Evolutionary conservation across 176 grass and related monocot species (phyloP).

Genomic region (Zea mays): DNA sequence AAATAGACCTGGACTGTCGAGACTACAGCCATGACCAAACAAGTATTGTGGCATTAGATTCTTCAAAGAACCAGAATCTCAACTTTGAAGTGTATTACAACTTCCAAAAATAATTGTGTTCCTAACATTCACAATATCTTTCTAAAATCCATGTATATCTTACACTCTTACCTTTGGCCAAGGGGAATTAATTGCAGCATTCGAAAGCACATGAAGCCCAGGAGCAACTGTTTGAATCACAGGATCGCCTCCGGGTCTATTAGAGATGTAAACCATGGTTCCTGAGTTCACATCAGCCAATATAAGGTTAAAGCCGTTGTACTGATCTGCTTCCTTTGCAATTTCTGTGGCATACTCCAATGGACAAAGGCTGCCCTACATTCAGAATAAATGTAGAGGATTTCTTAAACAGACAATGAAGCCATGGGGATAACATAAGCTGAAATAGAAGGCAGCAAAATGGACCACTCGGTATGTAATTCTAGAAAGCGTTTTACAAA

Average conservation of each 20-base stretch:
- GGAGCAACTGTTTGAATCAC: conserved; percentile 64
- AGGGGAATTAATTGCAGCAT: conserved; percentile 72
- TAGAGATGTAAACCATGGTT: conserved; percentile 88
- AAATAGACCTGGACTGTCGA: background rate
- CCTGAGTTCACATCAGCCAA: conserved; percentile 63
- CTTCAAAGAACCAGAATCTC: background rate
- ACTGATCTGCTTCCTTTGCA: conserved; percentile 76
- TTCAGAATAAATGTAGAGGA: no score
- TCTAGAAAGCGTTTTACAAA: conserved; percentile 1
- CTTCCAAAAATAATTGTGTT: conserved; percentile 7
- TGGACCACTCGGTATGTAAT: background rate
- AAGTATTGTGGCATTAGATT: conserved; percentile 1
- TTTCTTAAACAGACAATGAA: no score
- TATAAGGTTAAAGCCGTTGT: conserved; percentile 88
- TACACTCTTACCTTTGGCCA: conserved; percentile 76
- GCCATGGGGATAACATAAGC: background rate
- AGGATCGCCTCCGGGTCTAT: conserved; percentile 52
- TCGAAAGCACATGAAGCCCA: conserved; percentile 88
- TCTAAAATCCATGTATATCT: background rate
- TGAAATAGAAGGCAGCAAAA: background rate
- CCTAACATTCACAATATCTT: background rate
- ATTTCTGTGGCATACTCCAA: conserved; percentile 73
- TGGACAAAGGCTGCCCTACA: conserved; percentile 54
- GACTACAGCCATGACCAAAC: background rate
- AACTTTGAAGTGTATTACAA: background rate